Conservation (phyloP, 2,329 filamentous ascomycete genomes). For the Chrysoporthe deuterocubensis region DNA sequence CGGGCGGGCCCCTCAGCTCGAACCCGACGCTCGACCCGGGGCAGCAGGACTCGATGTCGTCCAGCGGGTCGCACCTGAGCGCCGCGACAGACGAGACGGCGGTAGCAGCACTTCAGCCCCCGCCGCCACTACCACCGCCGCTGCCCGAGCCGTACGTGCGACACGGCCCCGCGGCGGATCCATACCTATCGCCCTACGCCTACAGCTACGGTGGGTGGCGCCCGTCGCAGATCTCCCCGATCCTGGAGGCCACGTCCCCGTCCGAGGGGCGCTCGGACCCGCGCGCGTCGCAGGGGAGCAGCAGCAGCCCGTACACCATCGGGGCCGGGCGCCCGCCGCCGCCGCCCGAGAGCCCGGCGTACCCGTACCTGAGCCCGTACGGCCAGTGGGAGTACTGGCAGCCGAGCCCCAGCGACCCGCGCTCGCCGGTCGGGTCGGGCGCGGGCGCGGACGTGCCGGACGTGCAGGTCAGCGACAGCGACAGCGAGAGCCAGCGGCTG, state of each 20-base stretch:
- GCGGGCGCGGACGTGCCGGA: not conserved
- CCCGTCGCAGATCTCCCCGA: not conserved
- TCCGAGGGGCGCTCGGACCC: not conserved
- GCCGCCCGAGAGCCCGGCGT: slow-evolving; percentile 2
- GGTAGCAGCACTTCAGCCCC: not conserved
- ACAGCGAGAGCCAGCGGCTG: slow-evolving; percentile 10
- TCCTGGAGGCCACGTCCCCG: not conserved
- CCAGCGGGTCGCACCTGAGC: not conserved
- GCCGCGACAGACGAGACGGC: not conserved
- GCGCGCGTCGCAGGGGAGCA: not conserved
- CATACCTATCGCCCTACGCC: slow-evolving; percentile 1
- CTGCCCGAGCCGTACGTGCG: not conserved
- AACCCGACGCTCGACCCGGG: slow-evolving; percentile 7
- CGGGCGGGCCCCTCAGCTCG: slow-evolving; percentile 8
- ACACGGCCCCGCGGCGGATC: not conserved
- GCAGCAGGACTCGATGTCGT: not conserved
- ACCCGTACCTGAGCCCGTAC: slow-evolving; percentile 11
- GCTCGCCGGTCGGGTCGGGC: not conserved
- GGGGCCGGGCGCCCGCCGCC: not conserved
- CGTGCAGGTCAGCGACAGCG: slow-evolving; percentile 8
- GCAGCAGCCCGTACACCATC: not conserved
- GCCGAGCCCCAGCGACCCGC: not conserved
- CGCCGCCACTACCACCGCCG: not conserved
- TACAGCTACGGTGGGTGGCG: slow-evolving; percentile 8
- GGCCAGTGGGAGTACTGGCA: slow-evolving; percentile 12